These are phyloP conservation scores for Xerocomus cyaneibrunnescens DNA, from an alignment of 1,284 basidiomycete genomes.

Conservation along the genomic window DNA sequence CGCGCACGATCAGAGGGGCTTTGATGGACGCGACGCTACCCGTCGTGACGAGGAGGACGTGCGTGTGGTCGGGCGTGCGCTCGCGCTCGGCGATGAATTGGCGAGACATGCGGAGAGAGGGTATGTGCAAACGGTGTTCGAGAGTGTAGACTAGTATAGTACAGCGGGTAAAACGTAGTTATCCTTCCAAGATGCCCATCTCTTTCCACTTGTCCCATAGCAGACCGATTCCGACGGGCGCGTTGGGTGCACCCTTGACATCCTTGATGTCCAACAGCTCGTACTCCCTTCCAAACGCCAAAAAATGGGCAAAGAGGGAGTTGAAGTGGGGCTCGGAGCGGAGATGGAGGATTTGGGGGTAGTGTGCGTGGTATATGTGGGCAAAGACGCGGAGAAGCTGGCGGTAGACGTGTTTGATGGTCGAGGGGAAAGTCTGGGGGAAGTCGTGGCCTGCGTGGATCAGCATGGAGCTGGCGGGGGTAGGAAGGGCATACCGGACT, in stretches of 20 bases:
- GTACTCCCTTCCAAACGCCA: slow-evolving; percentile 93
- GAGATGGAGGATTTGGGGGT: slow-evolving; percentile 88
- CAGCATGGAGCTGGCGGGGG: neutral
- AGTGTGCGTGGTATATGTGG: slow-evolving; percentile 97
- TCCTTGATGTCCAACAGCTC: slow-evolving; percentile 90
- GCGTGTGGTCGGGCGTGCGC: slow-evolving; percentile 46
- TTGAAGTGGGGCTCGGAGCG: slow-evolving; percentile 97
- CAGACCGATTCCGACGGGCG: slow-evolving; percentile 74
- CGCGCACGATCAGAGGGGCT: slow-evolving; percentile 82
- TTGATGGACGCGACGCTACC: slow-evolving; percentile 97
- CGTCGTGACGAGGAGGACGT: slow-evolving; percentile 85
- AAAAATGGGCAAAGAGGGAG: slow-evolving; percentile 95
- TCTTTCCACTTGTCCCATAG: slow-evolving; percentile 92
- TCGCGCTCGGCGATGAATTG: slow-evolving; percentile 48
- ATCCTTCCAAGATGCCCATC: slow-evolving; percentile 65
- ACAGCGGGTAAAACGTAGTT: slow-evolving; percentile 13
- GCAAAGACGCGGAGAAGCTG: slow-evolving; percentile 97
- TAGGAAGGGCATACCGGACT: slow-evolving; percentile 66
- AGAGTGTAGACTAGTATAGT: slow-evolving; percentile 18
- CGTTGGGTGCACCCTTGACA: slow-evolving; percentile 67
- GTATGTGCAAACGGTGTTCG: neutral
- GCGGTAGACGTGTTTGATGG: slow-evolving; percentile 95
- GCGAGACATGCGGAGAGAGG: slow-evolving; percentile 6
- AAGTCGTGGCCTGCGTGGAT: slow-evolving; percentile 78
- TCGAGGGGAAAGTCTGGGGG: slow-evolving; percentile 84